Base-by-base conservation (phyloP, 306 rosid species). In the Vachellia pachyceras region DNA sequence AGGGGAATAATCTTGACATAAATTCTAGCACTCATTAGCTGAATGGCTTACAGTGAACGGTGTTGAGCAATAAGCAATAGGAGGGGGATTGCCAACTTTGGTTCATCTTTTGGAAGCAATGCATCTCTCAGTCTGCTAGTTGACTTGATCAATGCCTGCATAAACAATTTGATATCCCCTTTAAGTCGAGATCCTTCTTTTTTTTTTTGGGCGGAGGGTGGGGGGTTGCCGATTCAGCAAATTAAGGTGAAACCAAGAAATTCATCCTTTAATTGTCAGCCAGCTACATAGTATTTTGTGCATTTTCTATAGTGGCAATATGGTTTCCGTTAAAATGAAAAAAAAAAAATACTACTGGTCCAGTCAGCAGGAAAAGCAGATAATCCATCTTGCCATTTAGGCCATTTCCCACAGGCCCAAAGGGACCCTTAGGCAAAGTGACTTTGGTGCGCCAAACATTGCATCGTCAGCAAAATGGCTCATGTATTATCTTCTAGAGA, bases 11-110 rank as follows among this genome's bases (percentile, higher is more conserved):
- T 41, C 23, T 58, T 36, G 68, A 74, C 52, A 15, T 44, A 22
- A 73, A 29, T 44, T 80, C 50, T 6, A 73, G 47, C 54, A 69
- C 50, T 33, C 39, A 29, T 18, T 79, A 77, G 78, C 60, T 73
- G 49, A 25, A 49, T 33, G 63, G 83, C 98, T 93, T 92, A 95
- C 99, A 92, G 47, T 70, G 99, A 95, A 73, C 99, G 97, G 80
- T 95, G 99, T 77, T 95, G 99, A 84, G 99, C 94, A 87, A 95
- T 85, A 81, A 91, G 99, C 72, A 95, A 85, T 84, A 95, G 77
- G 74, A 95, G 97, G 49, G 99, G 99, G 68, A 89, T 65, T 20
- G 98, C 99, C 92, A 92, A 78, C 84, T 92, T 93, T 3, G 91
- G 89, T 82, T 95, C 99, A 70, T 95, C 99, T 87, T 91, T 93